Evolutionary conservation across 2,329 filamentous ascomycete genomes (phyloP).

Genomic region (Chrysosporium keratinophilum): DNA sequence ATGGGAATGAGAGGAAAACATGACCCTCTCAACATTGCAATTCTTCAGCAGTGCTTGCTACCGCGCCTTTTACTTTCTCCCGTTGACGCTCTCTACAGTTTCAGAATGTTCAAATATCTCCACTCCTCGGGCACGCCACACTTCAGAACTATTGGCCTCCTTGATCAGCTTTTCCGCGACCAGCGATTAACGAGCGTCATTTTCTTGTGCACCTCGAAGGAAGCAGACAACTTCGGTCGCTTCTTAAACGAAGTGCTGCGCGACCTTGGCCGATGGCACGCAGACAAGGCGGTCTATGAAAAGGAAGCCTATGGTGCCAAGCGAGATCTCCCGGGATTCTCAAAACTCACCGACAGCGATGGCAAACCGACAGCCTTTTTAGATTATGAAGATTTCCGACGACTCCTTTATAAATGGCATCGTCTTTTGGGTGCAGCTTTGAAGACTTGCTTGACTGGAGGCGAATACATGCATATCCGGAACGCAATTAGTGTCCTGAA

Average conservation of each 20-base stretch:
- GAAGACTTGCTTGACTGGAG: constrained; percentile 67
- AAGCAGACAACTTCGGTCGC: constrained; percentile 84
- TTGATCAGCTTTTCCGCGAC: constrained; percentile 73
- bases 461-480: constrained; percentile 94
- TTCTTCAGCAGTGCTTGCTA: constrained; percentile 87
- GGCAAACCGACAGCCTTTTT: constrained; percentile 62
- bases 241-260: constrained; percentile 75
- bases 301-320: constrained; percentile 64
- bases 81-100: constrained; percentile 79
- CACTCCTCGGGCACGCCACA: constrained; percentile 75
- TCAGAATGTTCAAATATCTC: constrained; percentile 74
- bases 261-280: constrained; percentile 77
- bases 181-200: constrained; percentile 73
- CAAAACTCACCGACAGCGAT: constrained; percentile 58
- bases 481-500: constrained; percentile 90
- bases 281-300: constrained; percentile 63
- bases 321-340: constrained; percentile 65
- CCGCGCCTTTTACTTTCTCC: constrained; percentile 76
- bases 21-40: constrained; percentile 58
- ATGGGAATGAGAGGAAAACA: constrained; percentile 51
- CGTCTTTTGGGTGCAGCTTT: constrained; percentile 67
- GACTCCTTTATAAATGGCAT: constrained; percentile 84
- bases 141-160: constrained; percentile 74
- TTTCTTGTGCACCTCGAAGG: constrained; percentile 78
- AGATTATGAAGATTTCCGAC: constrained; percentile 76